A percentile compares a stretch with the other conserved stretches of the same genome.
Conservation (phyloP, 148 eudicot genomes). For the Selenicereus undatus region DNA sequence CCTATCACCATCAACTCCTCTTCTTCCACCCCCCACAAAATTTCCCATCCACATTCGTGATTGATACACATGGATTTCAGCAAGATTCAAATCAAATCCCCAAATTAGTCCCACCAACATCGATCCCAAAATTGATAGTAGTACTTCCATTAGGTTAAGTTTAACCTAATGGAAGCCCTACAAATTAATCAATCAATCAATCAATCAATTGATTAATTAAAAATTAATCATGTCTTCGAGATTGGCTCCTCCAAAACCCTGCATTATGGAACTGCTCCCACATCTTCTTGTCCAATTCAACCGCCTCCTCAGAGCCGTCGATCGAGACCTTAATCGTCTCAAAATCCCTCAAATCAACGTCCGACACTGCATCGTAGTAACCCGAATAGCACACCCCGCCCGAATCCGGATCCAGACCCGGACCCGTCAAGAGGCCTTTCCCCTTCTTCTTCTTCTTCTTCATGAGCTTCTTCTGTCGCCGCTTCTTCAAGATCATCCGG, state of each 20-base stretch:
- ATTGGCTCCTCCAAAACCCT: conserved; percentile 75
- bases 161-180: not conserved
- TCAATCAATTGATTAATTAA: not conserved
- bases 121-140: not conserved
- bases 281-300: conserved; percentile 56
- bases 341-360: conserved; percentile 24
- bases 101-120: not conserved
- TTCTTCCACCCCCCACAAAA: not conserved
- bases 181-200: not conserved
- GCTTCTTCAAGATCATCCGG: conserved; percentile 35
- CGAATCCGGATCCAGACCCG: not conserved
- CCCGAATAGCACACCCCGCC: not conserved
- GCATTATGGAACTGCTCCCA: conserved; percentile 55
- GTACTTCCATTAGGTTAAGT: not conserved
- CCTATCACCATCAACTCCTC: not conserved
- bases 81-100: not conserved
- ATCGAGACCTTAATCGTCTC: conserved; percentile 33
- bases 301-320: conserved; percentile 33
- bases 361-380: conserved; percentile 29
- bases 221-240: conserved; percentile 25
- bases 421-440: not conserved
- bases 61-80: not conserved
- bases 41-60: not conserved
- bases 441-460: conserved; percentile 27
- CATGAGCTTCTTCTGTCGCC: conserved; percentile 11